Base-by-base conservation (phyloP, 441 rosid genomes). In the Breynia disticha region DNA sequence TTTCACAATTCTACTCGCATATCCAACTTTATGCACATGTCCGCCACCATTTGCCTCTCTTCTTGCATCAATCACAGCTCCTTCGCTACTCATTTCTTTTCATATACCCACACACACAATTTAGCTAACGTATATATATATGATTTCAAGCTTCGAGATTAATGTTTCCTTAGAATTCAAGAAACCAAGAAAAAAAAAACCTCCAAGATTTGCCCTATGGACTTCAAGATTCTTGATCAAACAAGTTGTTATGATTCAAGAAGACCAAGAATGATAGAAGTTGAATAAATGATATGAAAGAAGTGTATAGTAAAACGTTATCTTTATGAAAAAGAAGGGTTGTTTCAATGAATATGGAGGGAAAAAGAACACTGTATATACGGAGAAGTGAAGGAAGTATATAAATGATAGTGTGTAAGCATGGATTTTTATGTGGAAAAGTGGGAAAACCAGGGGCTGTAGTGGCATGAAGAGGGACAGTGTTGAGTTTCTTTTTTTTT, bases 11-110 rank as follows among this genome's bases (percentile, higher is more conserved):
- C 65, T 61, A 46, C 43, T 65, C 24, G 61, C 74, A 47, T 68
- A 64, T n/a, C 80, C 67, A 50, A 75, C 72, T 60, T 46, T 70
- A 16, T 59, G 62, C 2, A 51, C 59, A 4, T 62, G 76, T 17
- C 51, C 59, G 16, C 51, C 46, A 4, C 43, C 22, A 61, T 10
- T 47, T 1, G 59, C 19, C 11, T 45, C 68, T 15, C 68, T 67
- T 53, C 73, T 63, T 11, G 45, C 61, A 32, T 61, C 71, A 48
- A 59, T 60, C 43, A 72, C 68, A 19, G 58, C 66, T 11, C 65
- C 66, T 49, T 41, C 62, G 46, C 59, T 61, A 69, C 43, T 64
- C 11, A 50, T 50, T 19, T 14, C 13, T 11, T 11, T 15, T 3
- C 9, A 41, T 15, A 41, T 15, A 41, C n/a, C n/a, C n/a, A n/a